Conservation (phyloP, 2,329 filamentous ascomycete genomes). For the Talaromyces marneffei region DNA sequence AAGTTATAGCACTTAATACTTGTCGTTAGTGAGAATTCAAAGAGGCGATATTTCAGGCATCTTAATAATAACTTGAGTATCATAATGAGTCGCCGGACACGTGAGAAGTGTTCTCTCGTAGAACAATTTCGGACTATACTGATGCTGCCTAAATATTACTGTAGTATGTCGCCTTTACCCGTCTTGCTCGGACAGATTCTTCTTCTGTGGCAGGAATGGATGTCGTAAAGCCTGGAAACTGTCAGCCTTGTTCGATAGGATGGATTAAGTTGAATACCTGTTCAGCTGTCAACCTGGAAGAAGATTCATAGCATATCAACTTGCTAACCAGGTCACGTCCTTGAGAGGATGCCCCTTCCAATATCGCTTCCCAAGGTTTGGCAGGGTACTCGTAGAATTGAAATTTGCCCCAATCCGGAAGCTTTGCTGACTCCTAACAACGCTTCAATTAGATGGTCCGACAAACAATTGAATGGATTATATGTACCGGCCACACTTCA, state of each 20-base stretch:
- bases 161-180: neutral
- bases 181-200: neutral
- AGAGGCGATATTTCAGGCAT: neutral
- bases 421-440: slow-evolving; percentile 38
- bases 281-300: slow-evolving; percentile 59
- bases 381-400: slow-evolving; percentile 70
- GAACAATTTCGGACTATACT: too few relatives aligned
- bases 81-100: neutral
- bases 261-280: slow-evolving; percentile 42
- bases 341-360: slow-evolving; percentile 54
- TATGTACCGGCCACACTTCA: slow-evolving; percentile 69
- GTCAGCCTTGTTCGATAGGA: slow-evolving; percentile 3
- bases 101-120: too few relatives aligned
- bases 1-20: too few relatives aligned
- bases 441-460: slow-evolving; percentile 1
- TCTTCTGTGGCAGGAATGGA: slow-evolving; percentile 27
- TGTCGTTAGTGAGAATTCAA: too few relatives aligned
- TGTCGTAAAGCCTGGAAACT: slow-evolving; percentile 32
- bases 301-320: slow-evolving; percentile 68
- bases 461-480: neutral
- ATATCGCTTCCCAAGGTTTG: slow-evolving; percentile 62
- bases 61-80: neutral
- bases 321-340: slow-evolving; percentile 61
- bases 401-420: slow-evolving; percentile 83
- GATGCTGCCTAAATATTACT: too few relatives aligned